Evolutionary conservation across 2,329 filamentous ascomycete species (phyloP).

Genomic region (Biscogniauxia mediterranea): DNA sequence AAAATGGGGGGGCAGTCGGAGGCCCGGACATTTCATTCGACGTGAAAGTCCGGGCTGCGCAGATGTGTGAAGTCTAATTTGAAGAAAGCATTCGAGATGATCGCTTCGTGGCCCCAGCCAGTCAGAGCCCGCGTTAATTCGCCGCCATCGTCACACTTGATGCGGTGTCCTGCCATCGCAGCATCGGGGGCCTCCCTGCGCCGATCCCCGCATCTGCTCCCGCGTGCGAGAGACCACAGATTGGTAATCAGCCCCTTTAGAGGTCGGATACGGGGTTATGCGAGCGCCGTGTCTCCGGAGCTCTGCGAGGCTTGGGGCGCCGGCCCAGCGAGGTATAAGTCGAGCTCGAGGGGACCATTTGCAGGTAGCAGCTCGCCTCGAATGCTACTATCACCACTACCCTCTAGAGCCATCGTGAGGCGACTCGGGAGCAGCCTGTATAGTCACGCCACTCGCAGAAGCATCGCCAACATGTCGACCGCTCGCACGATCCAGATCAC

Average conservation of each 20-base stretch:
- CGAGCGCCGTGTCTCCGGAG: background rate
- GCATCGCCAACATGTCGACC: constrained; percentile 42
- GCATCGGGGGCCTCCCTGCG: background rate
- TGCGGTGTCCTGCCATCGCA: background rate
- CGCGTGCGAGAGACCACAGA: background rate
- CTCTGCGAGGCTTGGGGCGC: background rate
- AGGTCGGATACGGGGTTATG: background rate
- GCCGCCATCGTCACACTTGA: background rate
- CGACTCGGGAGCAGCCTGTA: background rate
- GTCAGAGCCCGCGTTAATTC: background rate
- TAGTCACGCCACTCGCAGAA: constrained; percentile 5
- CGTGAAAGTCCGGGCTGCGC: background rate
- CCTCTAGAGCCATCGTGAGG: background rate
- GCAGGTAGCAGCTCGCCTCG: too few species aligned
- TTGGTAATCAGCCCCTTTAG: background rate
- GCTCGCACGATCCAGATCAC: constrained; percentile 47
- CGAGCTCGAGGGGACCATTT: background rate
- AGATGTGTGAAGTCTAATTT: too few species aligned
- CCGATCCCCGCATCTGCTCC: background rate
- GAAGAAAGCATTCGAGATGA: background rate
- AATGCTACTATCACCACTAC: background rate
- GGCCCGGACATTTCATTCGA: background rate
- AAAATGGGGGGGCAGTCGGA: too few species aligned
- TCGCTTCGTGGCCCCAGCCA: background rate
- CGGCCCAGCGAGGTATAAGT: background rate